Percentiles rank a stretch among this genome's conserved stretches.
These are phyloP conservation scores for Macadamia integrifolia DNA, from an alignment of 164 flowering plant genomes.

Conservation along the genomic window DNA sequence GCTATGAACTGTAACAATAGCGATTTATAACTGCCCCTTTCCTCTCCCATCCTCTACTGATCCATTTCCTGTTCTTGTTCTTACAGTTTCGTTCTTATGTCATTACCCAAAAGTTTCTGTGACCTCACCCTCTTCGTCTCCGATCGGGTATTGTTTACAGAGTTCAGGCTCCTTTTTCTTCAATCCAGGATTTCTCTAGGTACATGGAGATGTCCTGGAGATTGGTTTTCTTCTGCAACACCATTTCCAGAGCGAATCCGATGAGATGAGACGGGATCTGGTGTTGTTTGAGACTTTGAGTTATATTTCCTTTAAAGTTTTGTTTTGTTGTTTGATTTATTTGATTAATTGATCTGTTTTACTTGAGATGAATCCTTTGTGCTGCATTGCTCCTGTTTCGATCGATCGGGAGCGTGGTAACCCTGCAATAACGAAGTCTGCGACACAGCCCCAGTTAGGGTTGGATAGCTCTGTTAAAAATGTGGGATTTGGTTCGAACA, in stretches of 20 bases:
- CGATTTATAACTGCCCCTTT: slow-evolving; percentile 15
- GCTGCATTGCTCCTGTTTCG: slow-evolving; percentile 99
- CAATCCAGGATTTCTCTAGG: slow-evolving; percentile 5
- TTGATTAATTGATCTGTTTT: slow-evolving; percentile 13
- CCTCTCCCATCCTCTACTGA: slow-evolving; percentile 9
- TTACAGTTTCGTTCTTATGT: slow-evolving; percentile 24
- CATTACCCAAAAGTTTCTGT: slow-evolving; percentile 23
- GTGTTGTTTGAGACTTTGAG: background rate
- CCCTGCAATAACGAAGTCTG: slow-evolving; percentile 37
- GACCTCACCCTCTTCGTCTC: slow-evolving; percentile 19
- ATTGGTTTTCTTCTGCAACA: background rate
- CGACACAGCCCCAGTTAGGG: slow-evolving; percentile 33
- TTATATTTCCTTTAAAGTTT: background rate
- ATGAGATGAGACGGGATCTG: slow-evolving; percentile 6
- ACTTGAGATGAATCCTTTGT: slow-evolving; percentile 75
- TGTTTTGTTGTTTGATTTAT: background rate
- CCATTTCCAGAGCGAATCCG: slow-evolving; percentile 3
- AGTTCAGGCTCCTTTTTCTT: background rate
- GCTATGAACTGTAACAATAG: slow-evolving; percentile 13
- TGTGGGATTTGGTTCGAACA: slow-evolving; percentile 28
- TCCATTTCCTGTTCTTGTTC: background rate
- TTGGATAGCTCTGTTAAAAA: slow-evolving; percentile 25
- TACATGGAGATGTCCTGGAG: background rate
- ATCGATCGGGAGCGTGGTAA: slow-evolving; percentile 63
- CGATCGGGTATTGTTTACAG: slow-evolving; percentile 26